Conservation (phyloP, 2,329 filamentous ascomycete species). For the Fusarium nodosum region DNA sequence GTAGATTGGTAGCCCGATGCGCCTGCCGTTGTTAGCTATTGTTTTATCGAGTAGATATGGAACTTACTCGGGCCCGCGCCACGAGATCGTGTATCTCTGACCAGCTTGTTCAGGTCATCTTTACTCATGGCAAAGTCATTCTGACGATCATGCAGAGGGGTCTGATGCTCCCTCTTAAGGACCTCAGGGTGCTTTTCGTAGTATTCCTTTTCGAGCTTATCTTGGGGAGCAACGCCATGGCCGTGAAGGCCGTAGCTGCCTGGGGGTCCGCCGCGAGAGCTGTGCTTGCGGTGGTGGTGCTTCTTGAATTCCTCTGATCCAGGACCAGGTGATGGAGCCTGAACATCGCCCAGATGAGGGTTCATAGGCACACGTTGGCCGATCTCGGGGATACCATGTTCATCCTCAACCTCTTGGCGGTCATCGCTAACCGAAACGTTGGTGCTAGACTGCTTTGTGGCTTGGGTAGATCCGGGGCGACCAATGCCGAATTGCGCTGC, state of each 20-base stretch:
- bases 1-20: slow-evolving; percentile 76
- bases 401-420: slow-evolving; percentile 71
- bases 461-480: slow-evolving; percentile 65
- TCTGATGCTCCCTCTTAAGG: slow-evolving; percentile 77
- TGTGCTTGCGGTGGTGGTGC: slow-evolving; percentile 78
- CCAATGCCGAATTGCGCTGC: slow-evolving; percentile 89
- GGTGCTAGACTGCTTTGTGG: slow-evolving; percentile 76
- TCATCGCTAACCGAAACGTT: slow-evolving; percentile 66
- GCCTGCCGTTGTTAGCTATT: slow-evolving; percentile 62
- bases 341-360: slow-evolving; percentile 91
- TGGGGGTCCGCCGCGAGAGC: slow-evolving; percentile 78
- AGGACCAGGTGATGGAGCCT: slow-evolving; percentile 88
- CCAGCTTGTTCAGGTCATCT: slow-evolving; percentile 90
- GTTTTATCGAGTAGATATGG: slow-evolving; percentile 5
- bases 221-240: slow-evolving; percentile 80
- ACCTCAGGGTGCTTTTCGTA: slow-evolving; percentile 92
- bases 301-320: slow-evolving; percentile 59
- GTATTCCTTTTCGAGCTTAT: slow-evolving; percentile 92
- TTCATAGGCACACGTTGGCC: slow-evolving; percentile 95
- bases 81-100: slow-evolving; percentile 75
- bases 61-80: slow-evolving; percentile 66
- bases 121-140: slow-evolving; percentile 88
- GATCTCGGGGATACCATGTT: slow-evolving; percentile 92
- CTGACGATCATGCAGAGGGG: slow-evolving; percentile 67
- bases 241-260: slow-evolving; percentile 95